Evolutionary conservation across 225 moss, liverwort and hornwort genomes (phyloP).

Genomic region (Pseudisothecium myosuroides): DNA sequence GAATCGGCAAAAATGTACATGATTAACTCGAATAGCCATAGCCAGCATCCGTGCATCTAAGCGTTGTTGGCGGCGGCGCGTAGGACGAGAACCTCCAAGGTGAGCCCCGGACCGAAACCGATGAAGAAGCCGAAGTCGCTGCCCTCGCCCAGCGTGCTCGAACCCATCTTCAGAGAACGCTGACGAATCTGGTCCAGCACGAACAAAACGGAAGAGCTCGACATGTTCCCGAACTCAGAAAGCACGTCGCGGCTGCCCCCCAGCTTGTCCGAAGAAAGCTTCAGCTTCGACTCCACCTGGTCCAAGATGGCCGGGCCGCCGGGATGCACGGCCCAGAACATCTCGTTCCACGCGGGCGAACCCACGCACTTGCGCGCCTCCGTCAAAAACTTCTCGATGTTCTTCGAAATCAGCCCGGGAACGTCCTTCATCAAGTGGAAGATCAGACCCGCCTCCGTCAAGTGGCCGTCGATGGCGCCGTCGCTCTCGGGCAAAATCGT

Average conservation of each 20-base stretch:
- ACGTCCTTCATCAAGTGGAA: slow-evolving; percentile 41
- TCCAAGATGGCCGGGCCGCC: not conserved
- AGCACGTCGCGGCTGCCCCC: not conserved
- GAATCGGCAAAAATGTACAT: not conserved
- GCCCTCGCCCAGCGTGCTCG: not conserved
- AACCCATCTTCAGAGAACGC: not conserved
- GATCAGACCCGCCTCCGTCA: slow-evolving; percentile 36
- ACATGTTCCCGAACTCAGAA: not conserved
- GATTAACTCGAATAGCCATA: not conserved
- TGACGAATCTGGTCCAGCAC: not conserved
- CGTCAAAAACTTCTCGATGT: slow-evolving; percentile 8
- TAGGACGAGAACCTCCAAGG: not conserved
- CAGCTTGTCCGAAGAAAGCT: not conserved
- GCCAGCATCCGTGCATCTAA: not conserved
- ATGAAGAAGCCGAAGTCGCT: not conserved
- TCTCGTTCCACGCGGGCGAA: not conserved
- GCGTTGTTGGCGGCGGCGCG: not conserved
- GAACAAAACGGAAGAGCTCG: not conserved
- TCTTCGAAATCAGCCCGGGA: not conserved
- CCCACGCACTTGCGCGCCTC: slow-evolving; percentile 10
- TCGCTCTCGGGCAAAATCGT: slow-evolving; percentile 29
- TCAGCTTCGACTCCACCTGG: slow-evolving; percentile 34
- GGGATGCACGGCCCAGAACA: not conserved
- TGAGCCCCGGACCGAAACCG: not conserved
- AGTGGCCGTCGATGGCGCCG: slow-evolving; percentile 27